phyloP scores from a whole-genome alignment of 2,329 filamentous ascomycete species.

The Aureobasidium sp. region DNA sequence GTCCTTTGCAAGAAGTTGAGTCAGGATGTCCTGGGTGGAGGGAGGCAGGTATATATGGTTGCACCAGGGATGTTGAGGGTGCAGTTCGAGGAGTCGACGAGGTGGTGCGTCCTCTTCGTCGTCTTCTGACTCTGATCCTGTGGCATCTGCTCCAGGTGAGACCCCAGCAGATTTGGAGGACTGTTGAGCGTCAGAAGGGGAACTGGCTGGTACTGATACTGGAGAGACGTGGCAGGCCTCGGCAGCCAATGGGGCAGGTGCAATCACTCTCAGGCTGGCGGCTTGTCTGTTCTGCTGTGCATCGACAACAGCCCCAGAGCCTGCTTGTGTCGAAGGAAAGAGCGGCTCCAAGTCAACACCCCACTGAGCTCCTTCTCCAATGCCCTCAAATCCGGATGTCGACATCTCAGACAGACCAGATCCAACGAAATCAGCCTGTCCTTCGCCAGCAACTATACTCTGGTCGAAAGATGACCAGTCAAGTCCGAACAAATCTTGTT shows the following conservation, averaged over 20 bases:
- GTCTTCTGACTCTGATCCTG: not conserved
- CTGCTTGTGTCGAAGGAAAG: not conserved
- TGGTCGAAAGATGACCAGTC: not conserved
- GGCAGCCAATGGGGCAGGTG: not conserved
- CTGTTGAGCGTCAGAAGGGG: not conserved
- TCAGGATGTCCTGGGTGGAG: not conserved
- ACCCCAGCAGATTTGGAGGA: not conserved
- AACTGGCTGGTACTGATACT: not conserved
- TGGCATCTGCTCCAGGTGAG: not conserved
- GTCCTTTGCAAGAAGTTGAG: not conserved
- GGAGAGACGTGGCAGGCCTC: not conserved
- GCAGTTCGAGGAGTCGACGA: not conserved
- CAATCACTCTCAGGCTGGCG: not conserved
- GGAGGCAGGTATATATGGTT: conserved; percentile 6
- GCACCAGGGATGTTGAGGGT: not conserved
- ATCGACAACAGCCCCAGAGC: not conserved
- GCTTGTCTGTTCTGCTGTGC: not conserved
- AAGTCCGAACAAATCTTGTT: not conserved
- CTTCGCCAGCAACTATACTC: not conserved
- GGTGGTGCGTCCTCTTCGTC: not conserved
- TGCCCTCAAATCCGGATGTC: not conserved
- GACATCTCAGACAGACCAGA: not conserved
- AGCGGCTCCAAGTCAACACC: not conserved
- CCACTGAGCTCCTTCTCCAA: not conserved
- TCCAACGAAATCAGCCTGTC: not conserved